phyloP scores from a whole-genome alignment of 1,284 basidiomycete species.

The Trichosporon asahii region DNA sequence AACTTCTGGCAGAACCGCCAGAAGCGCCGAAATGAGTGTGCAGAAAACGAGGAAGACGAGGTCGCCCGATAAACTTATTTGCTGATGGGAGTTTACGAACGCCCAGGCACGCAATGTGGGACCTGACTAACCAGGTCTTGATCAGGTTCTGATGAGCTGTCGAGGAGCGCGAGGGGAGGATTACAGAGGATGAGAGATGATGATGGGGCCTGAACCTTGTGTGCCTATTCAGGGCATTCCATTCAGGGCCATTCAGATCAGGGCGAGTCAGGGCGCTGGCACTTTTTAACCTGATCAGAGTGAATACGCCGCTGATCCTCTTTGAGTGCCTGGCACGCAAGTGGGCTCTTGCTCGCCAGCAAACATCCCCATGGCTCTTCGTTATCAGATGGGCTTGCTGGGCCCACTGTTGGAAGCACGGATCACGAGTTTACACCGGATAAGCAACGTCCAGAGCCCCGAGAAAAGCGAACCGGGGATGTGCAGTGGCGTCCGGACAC shows the following conservation, averaged over 20 bases:
- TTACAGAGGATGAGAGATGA: neutral
- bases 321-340: neutral
- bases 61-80: neutral
- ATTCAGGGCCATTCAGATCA: neutral
- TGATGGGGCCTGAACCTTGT: neutral
- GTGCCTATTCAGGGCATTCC: neutral
- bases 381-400: neutral
- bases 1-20: neutral
- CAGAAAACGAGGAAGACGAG: neutral
- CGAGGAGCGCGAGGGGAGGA: neutral
- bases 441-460: neutral
- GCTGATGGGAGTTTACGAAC: neutral
- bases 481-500: neutral
- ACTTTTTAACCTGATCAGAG: neutral
- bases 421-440: neutral
- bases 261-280: neutral
- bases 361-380: neutral
- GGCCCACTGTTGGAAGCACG: neutral
- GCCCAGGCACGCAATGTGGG: neutral
- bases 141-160: neutral
- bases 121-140: neutral
- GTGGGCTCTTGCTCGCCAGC: neutral
- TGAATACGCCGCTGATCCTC: constrained; percentile 5
- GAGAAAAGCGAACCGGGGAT: neutral
- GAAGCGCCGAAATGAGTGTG: neutral